phyloP scores from a whole-genome alignment of 2,329 filamentous ascomycete genomes.

The Fusarium xylarioides region DNA sequence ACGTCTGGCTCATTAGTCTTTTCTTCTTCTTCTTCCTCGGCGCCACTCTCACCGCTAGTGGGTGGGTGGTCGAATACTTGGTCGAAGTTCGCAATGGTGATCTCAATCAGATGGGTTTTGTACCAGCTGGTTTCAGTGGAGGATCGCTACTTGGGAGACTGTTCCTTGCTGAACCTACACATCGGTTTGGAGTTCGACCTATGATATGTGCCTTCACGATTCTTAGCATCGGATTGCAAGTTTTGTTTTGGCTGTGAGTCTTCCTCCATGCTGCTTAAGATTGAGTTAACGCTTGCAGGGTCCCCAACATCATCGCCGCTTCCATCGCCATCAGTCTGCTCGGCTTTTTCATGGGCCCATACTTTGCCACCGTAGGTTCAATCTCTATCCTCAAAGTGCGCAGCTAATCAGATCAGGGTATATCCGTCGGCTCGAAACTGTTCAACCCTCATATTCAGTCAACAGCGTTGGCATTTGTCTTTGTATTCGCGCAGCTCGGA shows the following conservation, averaged over 20 bases:
- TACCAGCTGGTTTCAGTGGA: constrained; percentile 68
- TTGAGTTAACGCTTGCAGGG: constrained; percentile 37
- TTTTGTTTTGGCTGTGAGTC: constrained; percentile 67
- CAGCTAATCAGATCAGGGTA: constrained; percentile 50
- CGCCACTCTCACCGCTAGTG: constrained; percentile 61
- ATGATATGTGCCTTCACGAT: constrained; percentile 66
- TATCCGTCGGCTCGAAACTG: constrained; percentile 62
- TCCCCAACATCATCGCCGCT: constrained; percentile 57
- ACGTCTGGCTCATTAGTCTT: constrained; percentile 66
- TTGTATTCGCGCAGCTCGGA: constrained; percentile 65
- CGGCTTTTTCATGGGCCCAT: constrained; percentile 66
- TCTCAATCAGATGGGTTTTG: constrained; percentile 67
- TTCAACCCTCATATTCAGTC: constrained; percentile 52
- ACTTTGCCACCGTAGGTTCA: constrained; percentile 62
- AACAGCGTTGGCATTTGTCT: constrained; percentile 58
- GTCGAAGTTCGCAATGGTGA: constrained; percentile 66
- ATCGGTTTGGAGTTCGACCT: constrained; percentile 64
- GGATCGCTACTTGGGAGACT: constrained; percentile 66
- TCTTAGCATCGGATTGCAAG: constrained; percentile 61
- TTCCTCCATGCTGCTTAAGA: rapidly evolving
- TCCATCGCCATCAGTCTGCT: constrained; percentile 63
- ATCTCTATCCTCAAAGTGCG: rapidly evolving
- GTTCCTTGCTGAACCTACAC: constrained; percentile 66
- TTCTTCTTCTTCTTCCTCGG: constrained; percentile 74
- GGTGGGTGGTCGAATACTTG: constrained; percentile 73